Percentiles rank a stretch among this genome's conserved stretches.
Evolutionary conservation across 2,329 filamentous ascomycete genomes (phyloP).

Genomic region (Fusarium coffeatum): DNA sequence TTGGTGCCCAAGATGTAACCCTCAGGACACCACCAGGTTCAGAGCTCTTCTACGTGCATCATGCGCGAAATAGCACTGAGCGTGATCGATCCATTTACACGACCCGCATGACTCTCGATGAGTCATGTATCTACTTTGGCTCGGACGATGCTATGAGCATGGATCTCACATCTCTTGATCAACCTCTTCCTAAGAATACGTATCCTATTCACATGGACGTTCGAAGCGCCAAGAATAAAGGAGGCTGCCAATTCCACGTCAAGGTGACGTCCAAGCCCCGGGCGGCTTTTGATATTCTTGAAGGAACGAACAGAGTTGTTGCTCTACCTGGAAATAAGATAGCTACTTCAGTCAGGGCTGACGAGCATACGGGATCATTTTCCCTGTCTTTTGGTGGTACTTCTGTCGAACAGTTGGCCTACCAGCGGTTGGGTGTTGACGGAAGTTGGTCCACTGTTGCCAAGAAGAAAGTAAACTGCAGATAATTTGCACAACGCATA

Average conservation of each 20-base stretch:
- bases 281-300: conserved; percentile 31
- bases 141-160: conserved; percentile 48
- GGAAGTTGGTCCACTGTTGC: conserved; percentile 30
- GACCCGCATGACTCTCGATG: conserved; percentile 48
- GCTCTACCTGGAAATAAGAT: conserved; percentile 1
- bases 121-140: conserved; percentile 40
- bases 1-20: conserved; percentile 51
- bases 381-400: not conserved
- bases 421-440: conserved; percentile 26
- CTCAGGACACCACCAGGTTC: conserved; percentile 44
- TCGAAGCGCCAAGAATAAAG: conserved; percentile 7
- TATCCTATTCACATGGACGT: conserved; percentile 46
- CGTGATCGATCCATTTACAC: conserved; percentile 48
- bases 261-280: conserved; percentile 19
- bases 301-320: conserved; percentile 32
- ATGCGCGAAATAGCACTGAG: conserved; percentile 49
- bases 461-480: not conserved
- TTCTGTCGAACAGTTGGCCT: conserved; percentile 11
- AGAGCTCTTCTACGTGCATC: conserved; percentile 53
- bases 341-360: not conserved
- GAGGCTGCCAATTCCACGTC: not conserved
- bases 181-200: conserved; percentile 47
- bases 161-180: conserved; percentile 48
- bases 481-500: not conserved
- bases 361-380: conserved; percentile 5